phyloP scores from a whole-genome alignment of 2,329 filamentous ascomycete genomes.

The Magnaporthiopsis incrustans region DNA sequence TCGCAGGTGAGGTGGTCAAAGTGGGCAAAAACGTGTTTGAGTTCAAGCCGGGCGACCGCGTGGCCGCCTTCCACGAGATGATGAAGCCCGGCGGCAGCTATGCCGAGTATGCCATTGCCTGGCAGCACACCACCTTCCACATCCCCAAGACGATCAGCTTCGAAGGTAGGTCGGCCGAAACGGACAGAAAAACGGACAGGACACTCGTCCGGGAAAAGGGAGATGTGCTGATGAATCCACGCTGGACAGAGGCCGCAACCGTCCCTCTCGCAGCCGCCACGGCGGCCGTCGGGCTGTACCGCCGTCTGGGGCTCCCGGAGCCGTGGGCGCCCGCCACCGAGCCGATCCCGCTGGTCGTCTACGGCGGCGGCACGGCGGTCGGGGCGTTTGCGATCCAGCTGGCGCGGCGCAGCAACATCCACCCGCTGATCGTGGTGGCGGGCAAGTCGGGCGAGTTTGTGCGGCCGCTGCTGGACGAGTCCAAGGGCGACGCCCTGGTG shows the following conservation, averaged over 20 bases:
- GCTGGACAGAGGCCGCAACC: constrained; percentile 39
- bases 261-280: constrained; percentile 49
- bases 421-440: constrained; percentile 53
- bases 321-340: constrained; percentile 33
- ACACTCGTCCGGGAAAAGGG: too few relatives aligned
- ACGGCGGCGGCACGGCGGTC: constrained; percentile 36
- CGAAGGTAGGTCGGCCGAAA: constrained; percentile 22
- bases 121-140: constrained; percentile 48
- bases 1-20: constrained; percentile 12
- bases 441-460: constrained; percentile 44
- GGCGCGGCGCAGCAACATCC: constrained; percentile 40
- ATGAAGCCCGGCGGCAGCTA: constrained; percentile 41
- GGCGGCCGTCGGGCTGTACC: constrained; percentile 41
- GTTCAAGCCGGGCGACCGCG: constrained; percentile 31
- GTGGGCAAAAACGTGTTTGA: constrained; percentile 14
- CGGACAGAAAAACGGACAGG: too few relatives aligned
- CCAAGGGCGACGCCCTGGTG: constrained; percentile 48
- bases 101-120: constrained; percentile 53
- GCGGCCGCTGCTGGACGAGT: constrained; percentile 39
- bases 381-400: constrained; percentile 8
- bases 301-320: constrained; percentile 34
- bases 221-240: neutral
- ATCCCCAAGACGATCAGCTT: constrained; percentile 40
- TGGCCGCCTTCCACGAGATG: constrained; percentile 45
- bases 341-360: constrained; percentile 34